These are phyloP conservation scores for Fusarium pseudocircinatum DNA, from an alignment of 2,329 filamentous ascomycete species.

Conservation along the genomic window DNA sequence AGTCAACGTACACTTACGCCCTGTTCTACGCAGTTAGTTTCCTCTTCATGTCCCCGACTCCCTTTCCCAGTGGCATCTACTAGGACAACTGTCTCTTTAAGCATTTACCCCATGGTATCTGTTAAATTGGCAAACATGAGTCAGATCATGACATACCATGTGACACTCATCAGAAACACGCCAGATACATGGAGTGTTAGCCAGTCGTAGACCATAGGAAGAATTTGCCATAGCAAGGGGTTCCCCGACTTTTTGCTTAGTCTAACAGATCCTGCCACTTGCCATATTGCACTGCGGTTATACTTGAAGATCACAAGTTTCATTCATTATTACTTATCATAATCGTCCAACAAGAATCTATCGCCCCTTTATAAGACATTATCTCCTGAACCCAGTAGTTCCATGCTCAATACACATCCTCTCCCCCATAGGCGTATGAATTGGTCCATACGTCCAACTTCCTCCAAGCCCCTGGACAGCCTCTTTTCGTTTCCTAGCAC, in stretches of 20 bases:
- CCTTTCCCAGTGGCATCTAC: background rate
- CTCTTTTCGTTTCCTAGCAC: slow-evolving; percentile 11
- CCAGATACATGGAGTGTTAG: background rate
- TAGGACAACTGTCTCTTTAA: background rate
- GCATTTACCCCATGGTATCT: rapidly evolving
- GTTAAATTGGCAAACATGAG: background rate
- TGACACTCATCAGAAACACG: background rate
- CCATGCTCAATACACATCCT: slow-evolving; percentile 34
- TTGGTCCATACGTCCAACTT: slow-evolving; percentile 30
- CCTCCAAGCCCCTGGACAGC: slow-evolving; percentile 26
- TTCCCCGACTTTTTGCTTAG: no score
- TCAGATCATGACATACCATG: background rate
- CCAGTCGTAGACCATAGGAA: no score
- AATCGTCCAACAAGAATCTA: rapidly evolving
- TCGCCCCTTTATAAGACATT: background rate
- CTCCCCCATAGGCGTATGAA: slow-evolving; percentile 24
- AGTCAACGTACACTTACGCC: background rate
- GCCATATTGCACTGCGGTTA: background rate
- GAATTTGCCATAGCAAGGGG: no score
- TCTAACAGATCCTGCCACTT: background rate
- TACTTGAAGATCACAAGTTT: background rate
- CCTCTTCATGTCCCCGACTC: background rate
- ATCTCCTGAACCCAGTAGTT: slow-evolving; percentile 17
- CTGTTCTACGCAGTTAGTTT: background rate
- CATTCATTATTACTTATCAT: background rate